phyloP scores from a whole-genome alignment of 345 rosid genomes.

The Populus simonii region DNA sequence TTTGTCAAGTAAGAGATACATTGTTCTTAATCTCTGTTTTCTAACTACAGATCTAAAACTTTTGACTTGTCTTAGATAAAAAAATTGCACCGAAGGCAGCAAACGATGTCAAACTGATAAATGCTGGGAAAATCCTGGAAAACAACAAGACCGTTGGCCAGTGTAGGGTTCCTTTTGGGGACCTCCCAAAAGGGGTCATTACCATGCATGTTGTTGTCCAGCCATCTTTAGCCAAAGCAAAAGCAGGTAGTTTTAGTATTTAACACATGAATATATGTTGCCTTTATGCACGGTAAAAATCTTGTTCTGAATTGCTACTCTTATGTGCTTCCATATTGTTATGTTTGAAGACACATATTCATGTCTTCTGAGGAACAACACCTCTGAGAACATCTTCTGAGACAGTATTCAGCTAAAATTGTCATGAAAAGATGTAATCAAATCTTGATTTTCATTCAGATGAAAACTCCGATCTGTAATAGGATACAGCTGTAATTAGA shows the following conservation, averaged over 20 bases:
- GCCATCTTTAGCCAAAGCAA: constrained; percentile 64
- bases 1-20: background rate
- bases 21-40: constrained; percentile 1
- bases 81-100: constrained; percentile 72
- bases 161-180: constrained; percentile 76
- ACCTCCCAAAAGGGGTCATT: constrained; percentile 62
- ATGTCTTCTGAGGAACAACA: background rate
- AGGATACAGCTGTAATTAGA: background rate
- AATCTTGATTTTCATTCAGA: background rate
- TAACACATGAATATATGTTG: background rate
- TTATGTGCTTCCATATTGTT: background rate
- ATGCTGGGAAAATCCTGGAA: constrained; percentile 85
- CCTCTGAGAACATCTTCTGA: background rate
- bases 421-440: background rate
- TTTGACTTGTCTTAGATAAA: constrained; percentile 47
- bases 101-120: constrained; percentile 82
- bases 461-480: background rate
- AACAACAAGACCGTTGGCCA: constrained; percentile 81
- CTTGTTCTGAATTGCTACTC: background rate
- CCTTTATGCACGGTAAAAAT: background rate
- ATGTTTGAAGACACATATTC: background rate
- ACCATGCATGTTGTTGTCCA: constrained; percentile 98
- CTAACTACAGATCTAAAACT: constrained; percentile 7
- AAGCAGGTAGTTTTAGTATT: constrained; percentile 49
- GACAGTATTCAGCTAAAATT: background rate